Percentiles rank a stretch among this genome's conserved stretches.
These are phyloP conservation scores for Dissophora globulifera DNA, from an alignment of 192 early-diverging fungal species.

Conservation along the genomic window DNA sequence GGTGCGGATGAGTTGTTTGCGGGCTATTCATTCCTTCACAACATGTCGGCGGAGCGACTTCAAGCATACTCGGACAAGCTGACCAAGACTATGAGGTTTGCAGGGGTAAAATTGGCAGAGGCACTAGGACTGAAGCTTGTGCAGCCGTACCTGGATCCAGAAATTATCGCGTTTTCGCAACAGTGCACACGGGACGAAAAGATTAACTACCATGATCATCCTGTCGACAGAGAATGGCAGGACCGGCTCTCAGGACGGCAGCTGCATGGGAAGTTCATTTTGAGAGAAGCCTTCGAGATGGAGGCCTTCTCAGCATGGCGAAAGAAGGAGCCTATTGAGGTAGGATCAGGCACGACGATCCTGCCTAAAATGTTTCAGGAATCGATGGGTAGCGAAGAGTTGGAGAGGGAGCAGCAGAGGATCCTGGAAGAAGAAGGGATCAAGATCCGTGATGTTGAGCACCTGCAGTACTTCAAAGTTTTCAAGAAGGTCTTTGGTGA, in stretches of 20 bases:
- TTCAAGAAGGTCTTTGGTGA: slow-evolving; percentile 61
- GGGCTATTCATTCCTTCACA: slow-evolving; percentile 71
- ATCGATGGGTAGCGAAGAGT: slow-evolving; percentile 28
- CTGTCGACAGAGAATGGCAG: slow-evolving; percentile 35
- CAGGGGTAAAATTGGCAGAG: slow-evolving; percentile 59
- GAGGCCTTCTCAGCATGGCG: slow-evolving; percentile 68
- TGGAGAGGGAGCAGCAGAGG: slow-evolving; percentile 34
- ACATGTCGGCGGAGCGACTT: slow-evolving; percentile 59
- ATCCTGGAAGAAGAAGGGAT: slow-evolving; percentile 59
- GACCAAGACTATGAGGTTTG: slow-evolving; percentile 62
- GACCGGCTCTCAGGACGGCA: slow-evolving; percentile 29
- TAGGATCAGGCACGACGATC: slow-evolving; percentile 67
- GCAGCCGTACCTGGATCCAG: slow-evolving; percentile 68
- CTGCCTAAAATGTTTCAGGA: slow-evolving; percentile 61
- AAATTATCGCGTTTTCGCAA: slow-evolving; percentile 65
- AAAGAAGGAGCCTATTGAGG: slow-evolving; percentile 76
- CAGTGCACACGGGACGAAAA: slow-evolving; percentile 49
- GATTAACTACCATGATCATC: slow-evolving; percentile 54
- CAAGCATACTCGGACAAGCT: slow-evolving; percentile 60
- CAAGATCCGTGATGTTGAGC: slow-evolving; percentile 70
- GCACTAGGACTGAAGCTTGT: slow-evolving; percentile 55
- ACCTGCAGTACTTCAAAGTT: slow-evolving; percentile 67
- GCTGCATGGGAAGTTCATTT: slow-evolving; percentile 66
- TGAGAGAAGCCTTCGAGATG: slow-evolving; percentile 68
- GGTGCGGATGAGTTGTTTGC: slow-evolving; percentile 80